Evolutionary conservation across 2,329 filamentous ascomycete species (phyloP).

Genomic region (Venturia oleaginea): DNA sequence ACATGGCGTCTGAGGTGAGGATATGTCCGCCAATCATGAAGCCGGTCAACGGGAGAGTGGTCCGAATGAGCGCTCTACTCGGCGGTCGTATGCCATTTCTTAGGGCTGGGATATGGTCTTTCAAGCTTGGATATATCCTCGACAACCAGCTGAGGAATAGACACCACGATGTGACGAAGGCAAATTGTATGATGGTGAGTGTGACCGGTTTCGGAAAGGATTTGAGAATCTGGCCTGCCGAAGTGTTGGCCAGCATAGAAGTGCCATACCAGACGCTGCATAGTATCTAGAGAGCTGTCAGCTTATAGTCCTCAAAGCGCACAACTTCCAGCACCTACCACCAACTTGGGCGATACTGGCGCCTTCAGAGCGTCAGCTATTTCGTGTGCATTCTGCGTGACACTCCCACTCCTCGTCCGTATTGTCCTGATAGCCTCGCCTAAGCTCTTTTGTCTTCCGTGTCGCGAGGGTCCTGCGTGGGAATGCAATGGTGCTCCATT

Average conservation of each 20-base stretch:
- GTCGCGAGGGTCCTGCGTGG: conserved; percentile 23
- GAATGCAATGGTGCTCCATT: not conserved
- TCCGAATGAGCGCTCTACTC: conserved; percentile 69
- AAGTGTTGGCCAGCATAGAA: conserved; percentile 92
- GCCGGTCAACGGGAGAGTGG: conserved; percentile 80
- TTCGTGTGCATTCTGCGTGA: conserved; percentile 88
- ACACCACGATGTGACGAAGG: conserved; percentile 83
- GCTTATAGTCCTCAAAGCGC: conserved; percentile 20
- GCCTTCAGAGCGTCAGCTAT: conserved; percentile 84
- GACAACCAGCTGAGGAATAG: conserved; percentile 70
- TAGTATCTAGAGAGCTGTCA: conserved; percentile 51
- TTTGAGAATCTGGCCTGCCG: conserved; percentile 92
- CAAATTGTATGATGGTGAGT: conserved; percentile 87
- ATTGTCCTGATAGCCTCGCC: conserved; percentile 81
- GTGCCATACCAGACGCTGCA: conserved; percentile 92
- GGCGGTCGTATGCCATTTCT: conserved; percentile 77
- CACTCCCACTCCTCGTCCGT: conserved; percentile 68
- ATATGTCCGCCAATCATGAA: conserved; percentile 95
- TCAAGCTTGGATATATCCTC: conserved; percentile 59
- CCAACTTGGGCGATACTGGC: conserved; percentile 76
- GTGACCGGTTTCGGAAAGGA: conserved; percentile 86
- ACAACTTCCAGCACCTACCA: conserved; percentile 49
- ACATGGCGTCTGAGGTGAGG: conserved; percentile 84
- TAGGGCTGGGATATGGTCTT: conserved; percentile 64
- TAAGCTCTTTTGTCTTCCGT: conserved; percentile 74